Base-by-base conservation (phyloP, 441 rosid genomes). In the Adansonia rubrostipa region DNA sequence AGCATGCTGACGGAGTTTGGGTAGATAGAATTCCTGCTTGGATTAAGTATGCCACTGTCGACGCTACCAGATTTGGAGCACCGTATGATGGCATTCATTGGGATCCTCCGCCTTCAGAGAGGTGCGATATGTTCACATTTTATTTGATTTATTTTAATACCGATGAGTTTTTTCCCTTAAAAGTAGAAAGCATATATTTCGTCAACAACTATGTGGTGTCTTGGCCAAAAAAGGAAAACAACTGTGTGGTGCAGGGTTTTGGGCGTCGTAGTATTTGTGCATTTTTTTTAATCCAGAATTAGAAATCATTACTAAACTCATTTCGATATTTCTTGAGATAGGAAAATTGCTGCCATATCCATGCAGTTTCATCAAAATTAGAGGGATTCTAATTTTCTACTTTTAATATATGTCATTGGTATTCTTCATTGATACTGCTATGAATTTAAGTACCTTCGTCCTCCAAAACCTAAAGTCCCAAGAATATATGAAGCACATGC, bases 401-500 rank as follows among this genome's bases (percentile, higher is more conserved):
- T 71, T 68, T 61, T 10, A 6, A 74, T 74, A 50, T 47, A 7
- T 57, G 9, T 56, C 48, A 42, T 62, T 24, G 44, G 68, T 24
- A 14, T 74, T 76, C 60, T 70, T 81, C 62, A 58, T 74, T 80
- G 48, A 74, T 75, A n/a, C 24, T 80, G 79, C 85, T 90, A 89
- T 83, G 84, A 89, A 71, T 93, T 89, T 82, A 84, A 83, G 81
- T 65, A 90, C 68, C 88, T 90, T 57, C 87, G 80, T 71, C 96
- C 97, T 76, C 92, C 91, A 36, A 91, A 87, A 79, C 93, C 94
- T 61, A 79, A 74, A 66, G 94, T 92, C 24, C 93, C 92, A 22
- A 89, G 93, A 17, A 88, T 93, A 81, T 93, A 93, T 69, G 97
- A 93, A 80, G 92, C 94, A 51, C 97, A 93, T 87, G 97, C 91